A percentile compares a stretch with the other conserved stretches of the same genome.
Conservation (phyloP, 768 basidiomycete species). For the Lactarius psammicola region DNA sequence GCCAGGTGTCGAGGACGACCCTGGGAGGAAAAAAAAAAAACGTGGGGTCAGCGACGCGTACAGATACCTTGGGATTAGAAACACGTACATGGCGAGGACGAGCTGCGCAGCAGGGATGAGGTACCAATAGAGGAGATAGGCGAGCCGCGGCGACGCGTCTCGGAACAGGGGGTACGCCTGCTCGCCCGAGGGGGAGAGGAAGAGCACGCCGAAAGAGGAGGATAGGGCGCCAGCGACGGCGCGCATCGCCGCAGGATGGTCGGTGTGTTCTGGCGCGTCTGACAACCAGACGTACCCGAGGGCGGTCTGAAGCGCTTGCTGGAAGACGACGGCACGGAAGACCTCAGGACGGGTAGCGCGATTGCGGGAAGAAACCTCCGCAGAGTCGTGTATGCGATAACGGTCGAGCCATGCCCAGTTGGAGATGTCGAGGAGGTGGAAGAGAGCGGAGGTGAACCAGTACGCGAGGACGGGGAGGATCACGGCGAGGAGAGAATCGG, state of each 20-base stretch:
- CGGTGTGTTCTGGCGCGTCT: slow-evolving; percentile 33
- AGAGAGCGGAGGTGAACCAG: slow-evolving; percentile 78
- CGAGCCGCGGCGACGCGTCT: slow-evolving; percentile 40
- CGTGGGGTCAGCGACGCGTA: neutral
- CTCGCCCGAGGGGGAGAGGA: neutral
- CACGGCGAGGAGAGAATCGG: slow-evolving; percentile 72
- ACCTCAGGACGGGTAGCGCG: slow-evolving; percentile 70
- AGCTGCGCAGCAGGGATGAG: slow-evolving; percentile 73
- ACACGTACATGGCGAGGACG: slow-evolving; percentile 76
- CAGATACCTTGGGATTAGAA: neutral
- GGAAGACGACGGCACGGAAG: slow-evolving; percentile 75
- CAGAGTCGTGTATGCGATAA: slow-evolving; percentile 85
- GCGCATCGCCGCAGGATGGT: slow-evolving; percentile 33
- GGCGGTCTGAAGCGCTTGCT: slow-evolving; percentile 81
- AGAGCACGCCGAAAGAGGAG: neutral
- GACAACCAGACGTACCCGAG: slow-evolving; percentile 70
- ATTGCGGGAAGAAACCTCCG: slow-evolving; percentile 74
- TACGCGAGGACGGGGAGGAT: slow-evolving; percentile 77
- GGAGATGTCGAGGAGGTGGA: slow-evolving; percentile 79
- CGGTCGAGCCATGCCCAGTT: slow-evolving; percentile 75
- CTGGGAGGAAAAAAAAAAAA: slow-evolving; percentile 42
- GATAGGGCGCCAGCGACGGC: neutral
- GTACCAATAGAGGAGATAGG: slow-evolving; percentile 91
- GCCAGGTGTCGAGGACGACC: slow-evolving; percentile 96
- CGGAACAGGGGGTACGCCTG: slow-evolving; percentile 33